Evolutionary conservation across 78 protist species (phyloP).

Genomic region (Pelomyxa schiedti): DNA sequence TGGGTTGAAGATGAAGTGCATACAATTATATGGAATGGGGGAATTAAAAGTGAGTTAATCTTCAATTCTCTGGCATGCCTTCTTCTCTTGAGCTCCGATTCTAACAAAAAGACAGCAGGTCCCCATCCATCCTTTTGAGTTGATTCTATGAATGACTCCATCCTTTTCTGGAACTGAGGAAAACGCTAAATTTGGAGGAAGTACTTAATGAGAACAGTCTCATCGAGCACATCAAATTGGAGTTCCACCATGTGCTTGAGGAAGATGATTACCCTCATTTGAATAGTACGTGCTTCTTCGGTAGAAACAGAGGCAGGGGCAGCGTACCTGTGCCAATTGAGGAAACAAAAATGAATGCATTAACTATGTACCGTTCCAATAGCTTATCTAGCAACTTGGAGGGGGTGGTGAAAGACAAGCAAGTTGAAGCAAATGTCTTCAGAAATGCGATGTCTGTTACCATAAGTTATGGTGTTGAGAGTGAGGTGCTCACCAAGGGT

Average conservation of each 20-base stretch:
- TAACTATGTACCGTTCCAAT: conserved; percentile 24
- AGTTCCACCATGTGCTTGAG: conserved; percentile 48
- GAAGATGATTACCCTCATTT: conserved; percentile 35
- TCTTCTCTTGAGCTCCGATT: neutral
- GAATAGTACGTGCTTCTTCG: conserved; percentile 3
- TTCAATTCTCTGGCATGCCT: conserved; percentile 8
- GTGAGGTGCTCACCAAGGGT: no score
- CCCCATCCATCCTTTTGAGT: conserved; percentile 21
- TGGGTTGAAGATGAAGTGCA: neutral
- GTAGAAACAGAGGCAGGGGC: conserved; percentile 19
- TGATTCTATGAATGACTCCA: conserved; percentile 2
- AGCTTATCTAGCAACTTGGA: conserved; percentile 37
- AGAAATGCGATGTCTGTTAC: conserved; percentile 30
- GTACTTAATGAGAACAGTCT: neutral
- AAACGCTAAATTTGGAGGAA: no score
- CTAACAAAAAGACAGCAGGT: conserved; percentile 4
- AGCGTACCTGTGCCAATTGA: no score
- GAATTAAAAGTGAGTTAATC: neutral
- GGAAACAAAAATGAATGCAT: neutral
- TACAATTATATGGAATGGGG: neutral
- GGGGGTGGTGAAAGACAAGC: conserved; percentile 38
- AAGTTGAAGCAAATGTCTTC: conserved; percentile 37
- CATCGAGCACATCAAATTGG: conserved; percentile 32
- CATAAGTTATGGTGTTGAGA: no score
- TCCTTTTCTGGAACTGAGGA: no score